Conservation (phyloP, 2,329 filamentous ascomycete species). For the Xylaria digitata region DNA sequence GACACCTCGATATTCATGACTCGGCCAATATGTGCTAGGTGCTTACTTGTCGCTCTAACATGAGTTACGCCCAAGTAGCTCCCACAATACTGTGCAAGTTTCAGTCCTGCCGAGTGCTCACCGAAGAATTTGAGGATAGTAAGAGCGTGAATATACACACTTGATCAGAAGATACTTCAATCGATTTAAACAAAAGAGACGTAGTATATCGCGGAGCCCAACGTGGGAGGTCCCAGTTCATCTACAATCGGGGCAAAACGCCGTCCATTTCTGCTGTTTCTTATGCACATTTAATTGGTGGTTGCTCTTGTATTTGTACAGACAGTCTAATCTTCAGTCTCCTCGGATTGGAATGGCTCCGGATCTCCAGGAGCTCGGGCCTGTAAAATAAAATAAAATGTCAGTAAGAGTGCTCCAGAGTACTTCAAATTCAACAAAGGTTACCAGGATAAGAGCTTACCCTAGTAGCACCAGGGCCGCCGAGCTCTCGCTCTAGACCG, state of each 20-base stretch:
- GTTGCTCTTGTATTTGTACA: slow-evolving; percentile 35
- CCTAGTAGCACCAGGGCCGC: slow-evolving; percentile 73
- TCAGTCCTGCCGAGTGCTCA: background rate
- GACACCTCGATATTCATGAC: background rate
- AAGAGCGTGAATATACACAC: background rate
- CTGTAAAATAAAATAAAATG: slow-evolving; percentile 46
- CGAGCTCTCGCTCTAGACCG: slow-evolving; percentile 79
- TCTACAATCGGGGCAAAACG: background rate
- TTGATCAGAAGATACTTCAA: slow-evolving; percentile 1
- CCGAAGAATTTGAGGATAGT: background rate
- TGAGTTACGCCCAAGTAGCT: background rate
- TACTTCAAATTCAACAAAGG: background rate
- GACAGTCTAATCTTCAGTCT: slow-evolving; percentile 42
- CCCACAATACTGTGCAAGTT: background rate
- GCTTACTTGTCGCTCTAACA: background rate
- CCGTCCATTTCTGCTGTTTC: background rate
- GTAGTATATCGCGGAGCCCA: slow-evolving; percentile 21
- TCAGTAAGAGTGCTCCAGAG: slow-evolving; percentile 11
- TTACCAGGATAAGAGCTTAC: slow-evolving; percentile 60
- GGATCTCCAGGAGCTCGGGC: slow-evolving; percentile 67
- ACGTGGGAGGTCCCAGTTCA: slow-evolving; percentile 1
- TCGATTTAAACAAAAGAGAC: slow-evolving; percentile 32
- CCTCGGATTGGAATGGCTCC: slow-evolving; percentile 58
- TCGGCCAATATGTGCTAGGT: background rate
- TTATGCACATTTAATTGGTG: slow-evolving; percentile 24